Evolutionary conservation across 225 moss, liverwort and hornwort genomes (phyloP).

Genomic region (Asterella californica): DNA sequence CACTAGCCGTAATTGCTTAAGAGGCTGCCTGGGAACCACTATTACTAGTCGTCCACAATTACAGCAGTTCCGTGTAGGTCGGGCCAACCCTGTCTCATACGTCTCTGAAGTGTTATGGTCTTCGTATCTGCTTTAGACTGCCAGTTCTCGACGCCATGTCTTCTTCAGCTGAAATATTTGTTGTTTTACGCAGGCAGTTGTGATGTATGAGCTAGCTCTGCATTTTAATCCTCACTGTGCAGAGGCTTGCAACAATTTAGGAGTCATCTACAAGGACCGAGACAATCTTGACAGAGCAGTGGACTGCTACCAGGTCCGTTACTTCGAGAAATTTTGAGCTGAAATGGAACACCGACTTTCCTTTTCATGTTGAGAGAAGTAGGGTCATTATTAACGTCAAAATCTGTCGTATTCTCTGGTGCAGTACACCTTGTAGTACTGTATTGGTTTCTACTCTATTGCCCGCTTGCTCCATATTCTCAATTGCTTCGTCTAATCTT

Average conservation of each 20-base stretch:
- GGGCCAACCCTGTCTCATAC: no score
- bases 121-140: no score
- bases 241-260: constrained; percentile 98
- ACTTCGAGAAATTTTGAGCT: neutral
- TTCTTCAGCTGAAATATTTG: neutral
- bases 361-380: neutral
- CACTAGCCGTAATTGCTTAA: no score
- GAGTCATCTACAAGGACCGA: constrained; percentile 98
- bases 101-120: no score
- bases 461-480: no score
- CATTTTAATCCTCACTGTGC: constrained; percentile 99
- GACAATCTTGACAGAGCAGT: constrained; percentile 99
- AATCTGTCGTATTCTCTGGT: no score
- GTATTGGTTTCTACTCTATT: neutral
- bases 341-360: neutral
- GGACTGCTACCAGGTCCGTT: constrained; percentile 88
- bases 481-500: no score
- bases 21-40: no score
- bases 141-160: neutral
- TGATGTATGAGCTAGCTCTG: constrained; percentile 99
- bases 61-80: no score
- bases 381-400: neutral
- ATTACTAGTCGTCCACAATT: no score
- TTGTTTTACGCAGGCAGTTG: constrained; percentile 67
- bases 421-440: neutral